Conservation (phyloP, 352 stramenopile species). For the Pilasporangium apinafurcum region DNA sequence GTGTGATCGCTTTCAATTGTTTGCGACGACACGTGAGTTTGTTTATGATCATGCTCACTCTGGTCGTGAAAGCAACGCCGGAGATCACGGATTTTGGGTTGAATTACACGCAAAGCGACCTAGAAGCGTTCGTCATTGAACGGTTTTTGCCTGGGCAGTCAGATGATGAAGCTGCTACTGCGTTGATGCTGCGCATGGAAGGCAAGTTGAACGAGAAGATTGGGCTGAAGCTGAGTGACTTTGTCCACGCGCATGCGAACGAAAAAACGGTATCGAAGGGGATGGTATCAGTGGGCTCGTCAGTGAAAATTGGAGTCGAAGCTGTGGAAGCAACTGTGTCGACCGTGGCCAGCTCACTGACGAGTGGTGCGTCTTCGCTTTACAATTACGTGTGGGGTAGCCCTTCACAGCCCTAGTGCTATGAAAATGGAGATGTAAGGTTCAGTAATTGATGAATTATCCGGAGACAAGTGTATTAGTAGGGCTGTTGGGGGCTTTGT, state of each 20-base stretch:
- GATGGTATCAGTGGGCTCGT: conserved; percentile 73
- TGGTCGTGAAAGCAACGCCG: conserved; percentile 76
- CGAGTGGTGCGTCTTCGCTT: conserved; percentile 68
- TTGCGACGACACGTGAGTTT: conserved; percentile 78
- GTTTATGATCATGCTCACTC: conserved; percentile 83
- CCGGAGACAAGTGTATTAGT: too few relatives aligned
- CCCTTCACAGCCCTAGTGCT: background rate
- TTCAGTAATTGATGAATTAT: too few relatives aligned
- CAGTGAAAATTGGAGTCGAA: conserved; percentile 77
- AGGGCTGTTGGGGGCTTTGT: too few relatives aligned
- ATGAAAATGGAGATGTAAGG: too few relatives aligned
- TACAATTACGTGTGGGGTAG: conserved; percentile 84
- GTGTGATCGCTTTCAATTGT: conserved; percentile 84
- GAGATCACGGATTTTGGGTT: conserved; percentile 83
- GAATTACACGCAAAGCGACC: conserved; percentile 81
- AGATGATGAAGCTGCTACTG: conserved; percentile 74
- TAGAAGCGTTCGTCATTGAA: conserved; percentile 81
- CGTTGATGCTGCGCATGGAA: conserved; percentile 80
- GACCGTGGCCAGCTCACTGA: conserved; percentile 71
- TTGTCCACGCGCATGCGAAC: conserved; percentile 80
- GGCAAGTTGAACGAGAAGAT: conserved; percentile 86
- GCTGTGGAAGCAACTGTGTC: conserved; percentile 66
- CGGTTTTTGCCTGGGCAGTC: conserved; percentile 76
- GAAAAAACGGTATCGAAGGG: conserved; percentile 83
- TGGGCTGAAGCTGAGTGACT: conserved; percentile 78